Conservation (phyloP, 805 yeast species). For the Blastobotrys parvus region DNA sequence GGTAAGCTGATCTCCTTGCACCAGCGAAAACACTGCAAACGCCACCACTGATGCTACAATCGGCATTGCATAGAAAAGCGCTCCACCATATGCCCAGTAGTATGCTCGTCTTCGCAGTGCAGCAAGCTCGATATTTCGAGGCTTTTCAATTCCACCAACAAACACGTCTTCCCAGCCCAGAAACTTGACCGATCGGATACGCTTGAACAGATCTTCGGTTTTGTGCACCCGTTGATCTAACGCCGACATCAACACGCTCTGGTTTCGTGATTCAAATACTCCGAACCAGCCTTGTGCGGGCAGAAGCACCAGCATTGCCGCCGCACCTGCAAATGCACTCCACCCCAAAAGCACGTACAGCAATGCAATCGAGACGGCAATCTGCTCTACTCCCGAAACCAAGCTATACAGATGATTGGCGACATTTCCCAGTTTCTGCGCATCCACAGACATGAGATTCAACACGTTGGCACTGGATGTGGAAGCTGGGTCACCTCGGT, state of each 20-base stretch:
- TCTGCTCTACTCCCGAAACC: constrained; percentile 36
- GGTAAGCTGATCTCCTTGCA: constrained; percentile 59
- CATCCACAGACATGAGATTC: constrained; percentile 89
- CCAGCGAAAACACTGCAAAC: constrained; percentile 63
- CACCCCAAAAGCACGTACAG: constrained; percentile 69
- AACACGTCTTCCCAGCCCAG: constrained; percentile 93
- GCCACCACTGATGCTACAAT: constrained; percentile 64
- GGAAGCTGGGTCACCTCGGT: no score
- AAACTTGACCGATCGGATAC: constrained; percentile 84
- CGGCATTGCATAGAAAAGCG: constrained; percentile 71
- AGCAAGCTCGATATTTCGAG: constrained; percentile 67
- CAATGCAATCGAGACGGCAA: constrained; percentile 43
- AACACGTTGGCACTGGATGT: no score
- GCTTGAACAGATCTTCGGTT: constrained; percentile 81
- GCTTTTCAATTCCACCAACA: constrained; percentile 53
- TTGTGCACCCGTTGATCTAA: constrained; percentile 91
- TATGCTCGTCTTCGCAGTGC: constrained; percentile 48
- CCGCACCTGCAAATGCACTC: constrained; percentile 76
- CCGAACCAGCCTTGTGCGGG: constrained; percentile 69
- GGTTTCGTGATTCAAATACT: constrained; percentile 49
- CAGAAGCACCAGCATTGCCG: constrained; percentile 48
- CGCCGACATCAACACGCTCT: constrained; percentile 58
- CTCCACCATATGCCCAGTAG: constrained; percentile 55
- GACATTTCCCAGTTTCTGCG: constrained; percentile 86
- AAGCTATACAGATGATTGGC: constrained; percentile 82